Evolutionary conservation across 139 green algal species (phyloP).

Genomic region (Raphidocelis subcapitata): DNA sequence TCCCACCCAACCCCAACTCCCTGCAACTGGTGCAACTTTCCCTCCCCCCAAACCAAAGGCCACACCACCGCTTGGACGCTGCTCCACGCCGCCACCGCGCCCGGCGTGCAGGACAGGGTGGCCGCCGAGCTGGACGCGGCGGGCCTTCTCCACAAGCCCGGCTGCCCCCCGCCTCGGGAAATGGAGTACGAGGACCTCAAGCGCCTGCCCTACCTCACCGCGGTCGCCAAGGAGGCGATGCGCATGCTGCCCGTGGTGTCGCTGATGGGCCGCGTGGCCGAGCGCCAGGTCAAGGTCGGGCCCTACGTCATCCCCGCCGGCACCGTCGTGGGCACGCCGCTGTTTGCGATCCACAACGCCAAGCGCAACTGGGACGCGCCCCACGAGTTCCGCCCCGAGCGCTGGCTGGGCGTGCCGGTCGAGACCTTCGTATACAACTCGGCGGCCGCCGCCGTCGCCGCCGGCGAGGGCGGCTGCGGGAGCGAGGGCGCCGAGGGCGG

Average conservation of each 20-base stretch:
- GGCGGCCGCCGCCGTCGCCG: background rate
- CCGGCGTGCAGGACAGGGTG: constrained; percentile 34
- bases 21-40: no score
- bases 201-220: background rate
- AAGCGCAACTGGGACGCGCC: constrained; percentile 31
- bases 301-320: constrained; percentile 13
- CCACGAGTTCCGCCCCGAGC: constrained; percentile 40
- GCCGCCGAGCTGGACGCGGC: constrained; percentile 34
- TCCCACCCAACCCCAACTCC: no score
- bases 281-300: background rate
- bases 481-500: background rate
- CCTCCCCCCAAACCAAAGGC: constrained; percentile 34
- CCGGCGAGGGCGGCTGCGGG: no score
- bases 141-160: constrained; percentile 34
- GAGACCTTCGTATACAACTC: constrained; percentile 38
- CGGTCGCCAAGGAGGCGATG: constrained; percentile 39
- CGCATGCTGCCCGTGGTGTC: constrained; percentile 47
- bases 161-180: constrained; percentile 1
- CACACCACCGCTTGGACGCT: constrained; percentile 57
- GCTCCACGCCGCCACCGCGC: constrained; percentile 35
- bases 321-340: constrained; percentile 22
- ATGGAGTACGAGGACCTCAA: constrained; percentile 7
- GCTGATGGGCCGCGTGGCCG: constrained; percentile 33
- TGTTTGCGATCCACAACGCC: constrained; percentile 45
- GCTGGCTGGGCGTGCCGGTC: constrained; percentile 43